These are phyloP conservation scores for Dipteronia sinensis DNA, from an alignment of 345 rosid species.

Conservation along the genomic window DNA sequence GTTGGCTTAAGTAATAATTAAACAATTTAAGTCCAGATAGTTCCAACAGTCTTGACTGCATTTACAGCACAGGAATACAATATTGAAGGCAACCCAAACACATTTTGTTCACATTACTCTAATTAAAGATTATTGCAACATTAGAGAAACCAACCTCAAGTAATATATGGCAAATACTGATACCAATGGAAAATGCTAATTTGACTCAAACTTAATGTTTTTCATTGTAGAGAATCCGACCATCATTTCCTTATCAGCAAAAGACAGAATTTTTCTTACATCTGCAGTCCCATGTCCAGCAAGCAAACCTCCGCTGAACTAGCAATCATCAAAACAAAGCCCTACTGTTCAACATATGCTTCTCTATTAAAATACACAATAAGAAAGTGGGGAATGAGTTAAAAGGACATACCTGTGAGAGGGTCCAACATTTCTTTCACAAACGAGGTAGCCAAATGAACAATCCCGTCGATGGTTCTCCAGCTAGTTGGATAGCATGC, in stretches of 20 bases:
- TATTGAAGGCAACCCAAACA: neutral
- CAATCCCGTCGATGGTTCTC: neutral
- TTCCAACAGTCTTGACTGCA: neutral
- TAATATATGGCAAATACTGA: too few relatives aligned
- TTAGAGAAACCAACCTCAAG: neutral
- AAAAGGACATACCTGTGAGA: neutral
- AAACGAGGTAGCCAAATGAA: neutral
- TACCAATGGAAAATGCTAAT: neutral
- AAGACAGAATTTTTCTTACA: neutral
- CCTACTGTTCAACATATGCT: neutral
- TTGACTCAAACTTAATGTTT: neutral
- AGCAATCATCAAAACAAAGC: neutral
- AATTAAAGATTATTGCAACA: neutral
- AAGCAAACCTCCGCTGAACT: neutral
- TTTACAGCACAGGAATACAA: neutral
- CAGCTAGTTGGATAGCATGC: neutral
- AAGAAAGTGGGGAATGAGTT: neutral
- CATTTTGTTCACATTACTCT: neutral
- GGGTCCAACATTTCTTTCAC: neutral
- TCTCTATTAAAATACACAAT: neutral
- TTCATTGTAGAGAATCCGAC: neutral
- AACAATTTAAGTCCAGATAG: neutral
- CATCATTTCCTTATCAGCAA: neutral
- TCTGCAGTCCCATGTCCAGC: neutral
- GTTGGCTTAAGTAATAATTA: neutral